Conservation (phyloP, 1,139 yeast species). For the Candida dubliniensis region DNA sequence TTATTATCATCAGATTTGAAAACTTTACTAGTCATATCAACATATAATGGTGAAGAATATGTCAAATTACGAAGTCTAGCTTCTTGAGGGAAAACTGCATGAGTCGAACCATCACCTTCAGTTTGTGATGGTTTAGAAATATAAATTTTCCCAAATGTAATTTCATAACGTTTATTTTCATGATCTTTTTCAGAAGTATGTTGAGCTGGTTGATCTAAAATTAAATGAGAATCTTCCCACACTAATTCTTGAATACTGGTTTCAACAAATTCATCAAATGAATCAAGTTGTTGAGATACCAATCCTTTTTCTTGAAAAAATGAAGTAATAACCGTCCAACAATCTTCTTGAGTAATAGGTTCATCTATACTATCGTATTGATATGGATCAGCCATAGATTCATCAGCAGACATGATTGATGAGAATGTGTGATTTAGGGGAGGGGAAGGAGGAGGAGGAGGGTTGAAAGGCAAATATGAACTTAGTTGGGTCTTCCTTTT, state of each 20-base stretch:
- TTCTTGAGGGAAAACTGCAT: constrained; percentile 97
- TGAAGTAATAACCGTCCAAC: constrained; percentile 97
- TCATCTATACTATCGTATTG: constrained; percentile 59
- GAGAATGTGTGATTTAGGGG: neutral
- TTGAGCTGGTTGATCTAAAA: constrained; percentile 97
- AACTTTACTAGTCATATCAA: constrained; percentile 91
- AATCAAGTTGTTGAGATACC: constrained; percentile 96
- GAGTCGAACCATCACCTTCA: constrained; percentile 99
- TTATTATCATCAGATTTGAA: constrained; percentile 76
- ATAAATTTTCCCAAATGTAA: constrained; percentile 94
- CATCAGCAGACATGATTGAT: constrained; percentile 15
- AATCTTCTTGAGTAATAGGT: constrained; percentile 94
- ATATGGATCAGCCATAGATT: constrained; percentile 51
- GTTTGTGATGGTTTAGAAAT: constrained; percentile 97
- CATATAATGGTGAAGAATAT: constrained; percentile 92
- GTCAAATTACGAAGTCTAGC: constrained; percentile 95
- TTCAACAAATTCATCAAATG: constrained; percentile 96
- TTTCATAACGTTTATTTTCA: constrained; percentile 88
- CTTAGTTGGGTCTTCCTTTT: neutral
- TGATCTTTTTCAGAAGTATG: constrained; percentile 90
- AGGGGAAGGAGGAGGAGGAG: neutral
- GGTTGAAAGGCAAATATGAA: neutral
- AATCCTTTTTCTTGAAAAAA: constrained; percentile 96
- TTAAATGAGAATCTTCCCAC: constrained; percentile 91
- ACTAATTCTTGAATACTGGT: constrained; percentile 95